Percentiles rank a stretch among this genome's conserved stretches.
These are phyloP conservation scores for Fusarium anguioides DNA, from an alignment of 2,329 filamentous ascomycete genomes.

Conservation along the genomic window DNA sequence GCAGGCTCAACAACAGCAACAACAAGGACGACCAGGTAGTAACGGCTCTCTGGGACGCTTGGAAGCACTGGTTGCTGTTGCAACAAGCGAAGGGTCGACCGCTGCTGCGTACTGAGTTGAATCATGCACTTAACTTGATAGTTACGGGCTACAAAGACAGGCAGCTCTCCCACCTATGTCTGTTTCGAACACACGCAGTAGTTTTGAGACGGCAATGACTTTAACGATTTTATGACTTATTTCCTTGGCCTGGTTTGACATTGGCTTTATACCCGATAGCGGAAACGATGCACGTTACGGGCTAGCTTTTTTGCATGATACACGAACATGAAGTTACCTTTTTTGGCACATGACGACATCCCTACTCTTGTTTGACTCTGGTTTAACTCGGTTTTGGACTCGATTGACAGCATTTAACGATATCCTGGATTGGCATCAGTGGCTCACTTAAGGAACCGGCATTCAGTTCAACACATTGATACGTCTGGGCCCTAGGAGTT, in stretches of 20 bases:
- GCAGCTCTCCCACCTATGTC: no score
- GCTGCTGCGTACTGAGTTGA: constrained; percentile 53
- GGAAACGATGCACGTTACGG: constrained; percentile 37
- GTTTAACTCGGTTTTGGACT: constrained; percentile 8
- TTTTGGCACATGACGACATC: constrained; percentile 29
- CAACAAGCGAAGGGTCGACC: constrained; percentile 57
- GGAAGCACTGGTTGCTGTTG: constrained; percentile 58
- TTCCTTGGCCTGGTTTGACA: constrained; percentile 12
- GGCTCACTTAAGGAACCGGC: constrained; percentile 5
- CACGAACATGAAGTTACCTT: constrained; percentile 28
- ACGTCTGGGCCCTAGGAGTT: constrained; percentile 7
- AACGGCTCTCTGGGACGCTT: constrained; percentile 53
- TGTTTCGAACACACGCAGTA: not conserved
- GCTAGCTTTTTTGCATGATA: constrained; percentile 40
- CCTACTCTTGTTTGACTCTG: constrained; percentile 25
- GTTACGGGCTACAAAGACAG: not conserved
- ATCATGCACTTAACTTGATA: not conserved
- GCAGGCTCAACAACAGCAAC: constrained; percentile 28
- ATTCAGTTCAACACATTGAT: constrained; percentile 8
- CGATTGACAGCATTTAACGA: constrained; percentile 31
- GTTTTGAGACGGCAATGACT: constrained; percentile 35
- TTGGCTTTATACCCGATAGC: constrained; percentile 33
- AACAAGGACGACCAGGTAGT: constrained; percentile 46
- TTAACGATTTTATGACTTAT: constrained; percentile 42
- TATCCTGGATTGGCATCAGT: constrained; percentile 12